Conservation (phyloP, 108 stramenopile species). For the Cyclotella sp. region DNA sequence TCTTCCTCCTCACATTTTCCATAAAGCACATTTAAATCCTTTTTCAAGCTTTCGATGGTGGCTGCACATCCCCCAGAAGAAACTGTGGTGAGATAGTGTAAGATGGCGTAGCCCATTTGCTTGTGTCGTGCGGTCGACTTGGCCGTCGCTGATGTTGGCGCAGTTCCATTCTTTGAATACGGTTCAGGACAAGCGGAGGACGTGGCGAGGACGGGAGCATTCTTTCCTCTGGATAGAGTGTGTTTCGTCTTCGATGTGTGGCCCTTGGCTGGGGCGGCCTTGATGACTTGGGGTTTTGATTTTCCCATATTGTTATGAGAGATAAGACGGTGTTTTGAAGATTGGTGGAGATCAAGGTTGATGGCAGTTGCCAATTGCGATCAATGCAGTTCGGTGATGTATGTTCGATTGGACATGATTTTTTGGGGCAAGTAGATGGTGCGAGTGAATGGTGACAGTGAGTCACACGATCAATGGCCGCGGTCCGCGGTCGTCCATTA, state of each 20-base stretch:
- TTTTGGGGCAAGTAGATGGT: too few relatives aligned
- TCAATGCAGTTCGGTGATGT: too few relatives aligned
- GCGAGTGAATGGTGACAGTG: too few relatives aligned
- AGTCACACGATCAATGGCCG: too few relatives aligned
- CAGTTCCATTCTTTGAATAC: too few relatives aligned
- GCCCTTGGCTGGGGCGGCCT: background rate
- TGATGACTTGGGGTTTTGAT: background rate
- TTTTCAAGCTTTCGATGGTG: slow-evolving; percentile 34
- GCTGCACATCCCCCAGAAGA: slow-evolving; percentile 30
- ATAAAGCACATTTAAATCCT: slow-evolving; percentile 49
- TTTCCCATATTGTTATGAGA: background rate
- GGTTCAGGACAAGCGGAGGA: too few relatives aligned
- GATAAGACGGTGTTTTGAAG: too few relatives aligned
- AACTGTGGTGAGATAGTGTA: slow-evolving; percentile 42
- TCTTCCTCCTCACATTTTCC: slow-evolving; percentile 18
- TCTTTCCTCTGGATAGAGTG: background rate
- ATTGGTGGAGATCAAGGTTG: too few relatives aligned
- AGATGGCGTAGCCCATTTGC: slow-evolving; percentile 49
- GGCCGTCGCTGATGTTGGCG: background rate
- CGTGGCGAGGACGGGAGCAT: background rate
- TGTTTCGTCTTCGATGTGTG: background rate
- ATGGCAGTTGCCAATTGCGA: too few relatives aligned
- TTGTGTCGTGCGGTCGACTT: slow-evolving; percentile 27
- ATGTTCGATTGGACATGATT: too few relatives aligned
- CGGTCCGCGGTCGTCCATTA: too few relatives aligned